Evolutionary conservation across 352 stramenopile species (phyloP), one percentile per base, ranked within the genome.

Genomic region (Pythium phragmiticola): DNA sequence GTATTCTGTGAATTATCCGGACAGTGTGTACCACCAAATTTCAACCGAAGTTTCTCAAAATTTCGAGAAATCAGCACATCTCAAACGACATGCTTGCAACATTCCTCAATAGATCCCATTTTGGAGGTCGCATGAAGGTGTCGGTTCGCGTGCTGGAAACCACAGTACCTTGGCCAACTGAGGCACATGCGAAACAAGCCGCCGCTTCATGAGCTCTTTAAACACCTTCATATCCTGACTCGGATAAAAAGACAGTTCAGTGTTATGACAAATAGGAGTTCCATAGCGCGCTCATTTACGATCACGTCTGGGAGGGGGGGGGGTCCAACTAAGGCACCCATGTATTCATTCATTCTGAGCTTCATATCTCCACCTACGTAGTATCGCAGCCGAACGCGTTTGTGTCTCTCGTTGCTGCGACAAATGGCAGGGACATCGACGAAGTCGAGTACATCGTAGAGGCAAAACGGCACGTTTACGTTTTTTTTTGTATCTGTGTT

Each of bases 221-320:
- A 81, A 85, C 8, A 91, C 60, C 16, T 87, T 83, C 48, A 77
- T 81, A 54, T 89, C 80, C 80, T 89, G 47, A 46, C 39, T 16
- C 2, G 5, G n/a, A n/a, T n/a, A n/a, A 50, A 50, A 7, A 30
- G 34, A 13, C 2, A 7, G 7, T 13, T 50, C 11, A 43, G 37
- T 4, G 16, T 17, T 2, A 17, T 17, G 37, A n/a, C n/a, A n/a
- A 43, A 43, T 3, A 12, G 37, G n/a, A 50, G 17, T 33, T 50
- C 19, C 19, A 3, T 30, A 4, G n/a, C 11, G 5, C 8, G 16
- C 4, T 47, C 19, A 6, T 28, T 39, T 2, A 60, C 69, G 45
- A n/a, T n/a, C n/a, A n/a, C n/a, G n/a, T n/a, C n/a, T n/a, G n/a
- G n/a, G n/a, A n/a, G n/a, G n/a, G n/a, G n/a, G n/a, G n/a, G n/a